Evolutionary conservation across 306 rosid genomes (phyloP), one percentile per base, ranked within the genome.

Genomic region (Delonix regia): DNA sequence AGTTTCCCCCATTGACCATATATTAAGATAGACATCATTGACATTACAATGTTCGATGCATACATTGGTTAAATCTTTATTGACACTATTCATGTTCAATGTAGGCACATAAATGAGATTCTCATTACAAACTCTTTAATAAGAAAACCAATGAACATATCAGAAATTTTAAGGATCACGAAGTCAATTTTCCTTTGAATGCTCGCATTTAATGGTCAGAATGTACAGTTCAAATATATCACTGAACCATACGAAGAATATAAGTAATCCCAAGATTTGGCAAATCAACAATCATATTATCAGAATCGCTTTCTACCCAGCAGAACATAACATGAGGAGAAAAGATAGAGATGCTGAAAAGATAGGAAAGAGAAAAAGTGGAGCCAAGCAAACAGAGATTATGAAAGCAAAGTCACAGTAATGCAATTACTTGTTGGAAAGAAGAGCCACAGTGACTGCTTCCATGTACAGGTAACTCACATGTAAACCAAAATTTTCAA

Each of bases 61-160:
- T 57, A 36, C 9, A 55, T 53, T 57, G 60, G 14, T 60, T 24
- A 69, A 27, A 56, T 52, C 45, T 77, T 25, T 9, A 38, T 28
- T 77, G 24, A 69, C 73, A 69, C 70, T 21, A 51, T 39, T 47
- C 15, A 51, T 42, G 72, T 33, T 70, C 42, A 59, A 70, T 45
- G 51, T 16, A 34, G 13, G 42, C 24, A 59, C 19, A 70, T n/a
- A n/a, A n/a, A n/a, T 47, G 30, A 19, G 14, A 22, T 33, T 49
- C 41, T 16, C 64, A 33, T 44, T 42, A 42, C 34, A 21, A 16
- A 30, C 63, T 59, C 22, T 47, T n/a, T 25, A 53, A 71, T 38
- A 71, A 44, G 7, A 36, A 79, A 34, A 44, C 41, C 16, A 24
- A 47, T 55, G 19, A 27, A 69, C 48, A 69, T 19, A 57, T 44